These are phyloP conservation scores for Euphorbia lathyris DNA, from an alignment of 345 rosid genomes.

Conservation along the genomic window DNA sequence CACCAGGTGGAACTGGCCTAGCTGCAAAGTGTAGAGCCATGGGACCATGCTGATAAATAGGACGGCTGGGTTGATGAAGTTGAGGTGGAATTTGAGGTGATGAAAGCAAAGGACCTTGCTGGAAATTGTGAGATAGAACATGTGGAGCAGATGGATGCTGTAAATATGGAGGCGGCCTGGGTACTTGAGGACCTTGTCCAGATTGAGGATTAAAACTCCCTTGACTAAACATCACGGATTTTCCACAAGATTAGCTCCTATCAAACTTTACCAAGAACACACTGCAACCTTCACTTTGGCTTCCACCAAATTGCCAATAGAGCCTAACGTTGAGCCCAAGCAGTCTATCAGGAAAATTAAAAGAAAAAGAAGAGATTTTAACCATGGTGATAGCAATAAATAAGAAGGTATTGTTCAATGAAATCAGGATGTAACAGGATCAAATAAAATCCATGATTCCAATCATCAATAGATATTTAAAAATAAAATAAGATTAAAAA, in stretches of 20 bases:
- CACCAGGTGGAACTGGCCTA: conserved; percentile 31
- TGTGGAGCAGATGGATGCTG: conserved; percentile 32
- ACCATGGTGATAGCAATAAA: neutral
- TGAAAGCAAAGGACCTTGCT: conserved; percentile 26
- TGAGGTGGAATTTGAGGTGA: conserved; percentile 16
- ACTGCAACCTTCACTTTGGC: neutral
- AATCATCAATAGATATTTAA: conserved; percentile 1
- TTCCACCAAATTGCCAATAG: neutral
- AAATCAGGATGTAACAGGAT: neutral
- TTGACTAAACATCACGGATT: conserved; percentile 32
- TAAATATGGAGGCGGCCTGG: conserved; percentile 30
- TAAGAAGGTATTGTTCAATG: neutral
- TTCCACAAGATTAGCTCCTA: neutral
- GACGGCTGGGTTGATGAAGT: conserved; percentile 23
- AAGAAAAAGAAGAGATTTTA: conserved; percentile 1
- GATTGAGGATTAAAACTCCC: conserved; percentile 35
- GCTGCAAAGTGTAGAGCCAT: conserved; percentile 24
- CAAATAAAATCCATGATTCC: neutral
- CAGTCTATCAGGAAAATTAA: neutral
- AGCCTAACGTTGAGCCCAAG: neutral
- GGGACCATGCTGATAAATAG: conserved; percentile 36
- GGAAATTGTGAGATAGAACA: conserved; percentile 26
- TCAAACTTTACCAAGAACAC: neutral
- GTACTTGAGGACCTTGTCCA: conserved; percentile 35
- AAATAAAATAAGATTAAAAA: neutral